Percentiles rank a stretch among this genome's conserved stretches.
phyloP scores from a whole-genome alignment of 306 rosid genomes.

The Castanopsis chinensis region DNA sequence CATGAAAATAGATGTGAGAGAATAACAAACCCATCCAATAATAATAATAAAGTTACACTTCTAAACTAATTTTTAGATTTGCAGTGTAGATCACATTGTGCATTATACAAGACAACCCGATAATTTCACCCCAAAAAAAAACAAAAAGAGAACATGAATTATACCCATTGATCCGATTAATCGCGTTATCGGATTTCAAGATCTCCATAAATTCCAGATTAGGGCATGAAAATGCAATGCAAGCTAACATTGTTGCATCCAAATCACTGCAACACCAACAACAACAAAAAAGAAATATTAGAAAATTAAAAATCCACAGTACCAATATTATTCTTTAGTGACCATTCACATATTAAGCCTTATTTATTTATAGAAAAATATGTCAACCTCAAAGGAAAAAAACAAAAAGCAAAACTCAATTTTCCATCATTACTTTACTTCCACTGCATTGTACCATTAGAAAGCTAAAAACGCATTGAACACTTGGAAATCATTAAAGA shows the following conservation, averaged over 20 bases:
- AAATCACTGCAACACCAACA: conserved; percentile 57
- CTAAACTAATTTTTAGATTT: too few relatives aligned
- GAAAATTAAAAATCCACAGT: neutral
- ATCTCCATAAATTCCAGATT: conserved; percentile 79
- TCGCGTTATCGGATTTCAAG: conserved; percentile 37
- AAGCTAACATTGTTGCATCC: conserved; percentile 94
- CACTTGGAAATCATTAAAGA: neutral
- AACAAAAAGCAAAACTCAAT: too few relatives aligned
- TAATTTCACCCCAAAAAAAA: neutral
- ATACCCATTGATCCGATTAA: conserved; percentile 91
- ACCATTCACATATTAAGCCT: too few relatives aligned
- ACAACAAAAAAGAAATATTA: neutral
- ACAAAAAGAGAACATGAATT: neutral
- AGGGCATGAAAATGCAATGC: conserved; percentile 94
- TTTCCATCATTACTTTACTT: too few relatives aligned
- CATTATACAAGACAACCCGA: neutral
- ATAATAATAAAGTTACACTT: neutral
- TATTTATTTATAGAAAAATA: too few relatives aligned
- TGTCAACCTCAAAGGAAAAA: too few relatives aligned
- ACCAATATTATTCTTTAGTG: neutral
- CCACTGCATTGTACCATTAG: too few relatives aligned
- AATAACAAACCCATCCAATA: too few relatives aligned
- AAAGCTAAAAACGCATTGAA: neutral
- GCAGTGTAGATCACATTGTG: neutral
- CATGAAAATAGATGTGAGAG: too few relatives aligned